phyloP scores from a whole-genome alignment of 352 stramenopile genomes.

The Thalassiosira hispida region DNA sequence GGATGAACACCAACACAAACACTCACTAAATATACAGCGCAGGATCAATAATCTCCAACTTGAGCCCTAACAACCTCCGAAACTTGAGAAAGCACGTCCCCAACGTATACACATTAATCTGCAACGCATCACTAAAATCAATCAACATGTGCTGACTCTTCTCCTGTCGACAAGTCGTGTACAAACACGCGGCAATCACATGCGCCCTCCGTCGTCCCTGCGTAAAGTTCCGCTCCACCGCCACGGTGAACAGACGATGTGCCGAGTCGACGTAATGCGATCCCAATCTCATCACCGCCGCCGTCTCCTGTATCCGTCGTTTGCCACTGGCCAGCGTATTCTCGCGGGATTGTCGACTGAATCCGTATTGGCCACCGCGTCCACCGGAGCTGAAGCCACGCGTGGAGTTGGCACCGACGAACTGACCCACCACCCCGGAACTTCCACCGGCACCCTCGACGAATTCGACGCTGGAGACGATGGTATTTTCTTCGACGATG shows the following conservation, averaged over 20 bases:
- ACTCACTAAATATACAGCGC: constrained; percentile 94
- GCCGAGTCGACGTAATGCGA: constrained; percentile 96
- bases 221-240: constrained; percentile 95
- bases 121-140: constrained; percentile 98
- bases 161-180: constrained; percentile 97
- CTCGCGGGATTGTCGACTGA: constrained; percentile 92
- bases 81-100: constrained; percentile 91
- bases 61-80: constrained; percentile 93
- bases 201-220: constrained; percentile 94
- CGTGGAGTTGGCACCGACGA: constrained; percentile 91
- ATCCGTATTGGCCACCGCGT: constrained; percentile 88
- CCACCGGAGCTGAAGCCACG: constrained; percentile 88
- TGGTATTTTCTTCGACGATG: constrained; percentile 97
- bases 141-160: constrained; percentile 99
- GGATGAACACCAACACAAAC: no score
- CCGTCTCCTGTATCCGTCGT: constrained; percentile 88
- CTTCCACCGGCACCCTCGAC: constrained; percentile 90
- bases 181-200: constrained; percentile 97
- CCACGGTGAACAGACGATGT: constrained; percentile 94
- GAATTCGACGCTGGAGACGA: constrained; percentile 97
- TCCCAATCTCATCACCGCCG: constrained; percentile 91
- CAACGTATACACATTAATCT: constrained; percentile 93
- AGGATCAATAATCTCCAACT: constrained; percentile 97
- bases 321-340: constrained; percentile 95
- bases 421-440: constrained; percentile 92